Percentiles rank a stretch among this genome's conserved stretches.
Conservation (phyloP, 2,329 filamentous ascomycete species). For the Cyphellophora europaea region DNA sequence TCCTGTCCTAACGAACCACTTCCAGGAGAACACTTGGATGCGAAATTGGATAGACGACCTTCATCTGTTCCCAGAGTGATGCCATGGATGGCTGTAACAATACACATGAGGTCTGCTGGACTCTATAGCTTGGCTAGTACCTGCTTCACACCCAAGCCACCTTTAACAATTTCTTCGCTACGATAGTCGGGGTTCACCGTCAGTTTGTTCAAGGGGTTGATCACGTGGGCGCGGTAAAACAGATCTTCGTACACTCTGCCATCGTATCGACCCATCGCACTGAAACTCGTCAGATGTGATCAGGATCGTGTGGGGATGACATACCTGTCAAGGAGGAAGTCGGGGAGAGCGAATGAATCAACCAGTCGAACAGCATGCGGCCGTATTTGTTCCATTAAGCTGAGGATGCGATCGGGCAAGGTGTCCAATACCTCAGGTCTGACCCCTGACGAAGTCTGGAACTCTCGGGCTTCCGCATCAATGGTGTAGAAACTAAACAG, state of each 20-base stretch:
- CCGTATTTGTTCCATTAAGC: slow-evolving; percentile 58
- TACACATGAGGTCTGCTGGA: too few relatives aligned
- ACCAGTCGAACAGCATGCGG: slow-evolving; percentile 64
- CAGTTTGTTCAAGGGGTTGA: slow-evolving; percentile 40
- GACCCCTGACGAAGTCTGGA: slow-evolving; percentile 59
- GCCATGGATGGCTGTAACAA: too few relatives aligned
- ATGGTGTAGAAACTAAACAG: slow-evolving; percentile 57
- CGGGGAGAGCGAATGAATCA: slow-evolving; percentile 65
- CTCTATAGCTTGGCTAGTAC: too few relatives aligned
- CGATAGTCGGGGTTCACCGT: slow-evolving; percentile 34
- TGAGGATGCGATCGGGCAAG: slow-evolving; percentile 37
- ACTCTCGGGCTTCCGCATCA: slow-evolving; percentile 59
- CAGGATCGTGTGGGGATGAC: background rate
- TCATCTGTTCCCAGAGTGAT: slow-evolving; percentile 5
- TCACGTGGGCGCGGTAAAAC: slow-evolving; percentile 39
- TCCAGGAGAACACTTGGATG: slow-evolving; percentile 11
- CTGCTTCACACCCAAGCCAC: too few relatives aligned
- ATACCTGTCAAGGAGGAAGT: slow-evolving; percentile 58
- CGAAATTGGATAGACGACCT: slow-evolving; percentile 9
- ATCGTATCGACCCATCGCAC: slow-evolving; percentile 44
- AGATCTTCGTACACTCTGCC: slow-evolving; percentile 45
- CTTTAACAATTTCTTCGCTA: slow-evolving; percentile 52
- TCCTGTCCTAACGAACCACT: slow-evolving; percentile 2
- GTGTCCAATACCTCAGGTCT: slow-evolving; percentile 35
- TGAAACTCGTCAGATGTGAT: slow-evolving; percentile 21